Evolutionary conservation across 2,329 filamentous ascomycete species (phyloP), one percentile per base, ranked within the genome.

Genomic region (Tothia fuscella): DNA sequence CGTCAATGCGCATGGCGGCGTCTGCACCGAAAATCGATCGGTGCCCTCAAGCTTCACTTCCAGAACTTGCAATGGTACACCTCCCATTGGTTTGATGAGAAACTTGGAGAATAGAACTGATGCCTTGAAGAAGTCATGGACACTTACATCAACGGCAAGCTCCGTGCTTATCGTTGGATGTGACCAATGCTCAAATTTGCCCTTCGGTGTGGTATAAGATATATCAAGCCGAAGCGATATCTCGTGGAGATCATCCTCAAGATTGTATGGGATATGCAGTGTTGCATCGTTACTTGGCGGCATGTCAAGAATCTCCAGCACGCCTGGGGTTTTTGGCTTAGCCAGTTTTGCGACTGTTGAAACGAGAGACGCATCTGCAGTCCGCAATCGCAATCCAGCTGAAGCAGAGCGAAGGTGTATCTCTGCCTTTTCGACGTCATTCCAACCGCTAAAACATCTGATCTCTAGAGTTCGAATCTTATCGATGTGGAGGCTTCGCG

Each of bases 111-210:
- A 91, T 0, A 96, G 69, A 0, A 76, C 71, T 6, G 78, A 66
- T 48, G 85, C 77, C 56, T 94, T 93, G 67, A 96, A 96, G 21
- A 93, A 76, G 51, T 98, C 91, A 53, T 96, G 88, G 5, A 98
- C 91, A 49, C 96, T 96, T 47, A 98, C 91, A 3, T 89, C 88
- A 3, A 98, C 70, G 0, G 86, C 84, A 4, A 98, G 67, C 1
- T 82, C 73, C 2, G 91, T 80, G 3, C 79, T 72, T 16, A 93
- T 69, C 3, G 70, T 74, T 16, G 74, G 72, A 6, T 71, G 68
- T 13, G 72, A 74, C 13, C 76, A 71, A 55, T 80, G 81, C 41
- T 70, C 67, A 48, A 85, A 83, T 6, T 65, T 67, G 3, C 79
- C 82, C 2, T 74, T 63, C 1, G 76, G 67, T 0, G 83, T 88